These are phyloP conservation scores for Leucoagaricus sp. DNA, from an alignment of 1,284 basidiomycete genomes.

Conservation along the genomic window DNA sequence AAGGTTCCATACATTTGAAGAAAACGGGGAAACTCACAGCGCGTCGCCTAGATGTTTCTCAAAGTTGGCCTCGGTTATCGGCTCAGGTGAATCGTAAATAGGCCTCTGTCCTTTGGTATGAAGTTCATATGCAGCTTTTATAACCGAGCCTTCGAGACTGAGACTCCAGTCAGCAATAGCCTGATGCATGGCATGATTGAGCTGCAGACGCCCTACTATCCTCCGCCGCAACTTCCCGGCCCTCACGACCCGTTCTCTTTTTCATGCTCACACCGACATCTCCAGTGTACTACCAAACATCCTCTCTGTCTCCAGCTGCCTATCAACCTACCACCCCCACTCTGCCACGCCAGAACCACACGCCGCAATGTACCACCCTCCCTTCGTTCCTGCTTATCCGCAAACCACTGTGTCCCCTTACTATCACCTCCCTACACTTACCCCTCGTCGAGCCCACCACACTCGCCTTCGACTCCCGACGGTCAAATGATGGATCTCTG, in stretches of 20 bases:
- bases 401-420: slow-evolving; percentile 3
- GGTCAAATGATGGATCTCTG: background rate
- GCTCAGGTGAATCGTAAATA: slow-evolving; percentile 41
- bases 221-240: background rate
- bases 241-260: background rate
- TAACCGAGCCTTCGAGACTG: slow-evolving; percentile 41
- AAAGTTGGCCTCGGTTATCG: slow-evolving; percentile 47
- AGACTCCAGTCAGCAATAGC: slow-evolving; percentile 51
- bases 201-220: slow-evolving; percentile 4
- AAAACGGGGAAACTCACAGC: slow-evolving; percentile 31
- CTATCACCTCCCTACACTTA: slow-evolving; percentile 5
- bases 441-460: background rate
- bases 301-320: background rate
- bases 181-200: slow-evolving; percentile 55
- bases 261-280: background rate
- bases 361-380: slow-evolving; percentile 7
- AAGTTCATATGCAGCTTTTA: slow-evolving; percentile 44
- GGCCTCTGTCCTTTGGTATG: slow-evolving; percentile 42
- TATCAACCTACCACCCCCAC: slow-evolving; percentile 5
- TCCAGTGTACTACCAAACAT: slow-evolving; percentile 2
- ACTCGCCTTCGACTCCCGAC: slow-evolving; percentile 1
- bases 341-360: background rate
- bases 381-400: slow-evolving; percentile 1
- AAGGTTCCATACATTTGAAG: no score
- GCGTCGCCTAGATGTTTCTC: slow-evolving; percentile 50